Evolutionary conservation across 208 protist genomes (phyloP), one percentile per base, ranked within the genome.

Genomic region (Kentomonas sorsogonicus): DNA sequence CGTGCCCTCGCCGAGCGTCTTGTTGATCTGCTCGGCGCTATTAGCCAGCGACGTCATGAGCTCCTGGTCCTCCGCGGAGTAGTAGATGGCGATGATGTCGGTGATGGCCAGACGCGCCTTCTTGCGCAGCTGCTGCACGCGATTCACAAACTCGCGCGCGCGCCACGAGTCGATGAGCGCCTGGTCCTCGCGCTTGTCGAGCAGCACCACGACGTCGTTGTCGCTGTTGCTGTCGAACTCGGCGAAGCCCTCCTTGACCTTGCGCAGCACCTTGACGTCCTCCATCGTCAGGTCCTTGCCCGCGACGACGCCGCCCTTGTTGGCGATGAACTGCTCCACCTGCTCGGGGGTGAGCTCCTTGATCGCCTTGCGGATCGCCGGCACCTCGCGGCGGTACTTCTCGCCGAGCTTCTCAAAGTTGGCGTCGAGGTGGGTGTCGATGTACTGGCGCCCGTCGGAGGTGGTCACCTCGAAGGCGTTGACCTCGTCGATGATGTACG

Each of bases 81-180:
- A 94, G 79, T 86, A 94, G 10, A 96, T 70, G 23, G 81, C 62
- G 4, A 94, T 63, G 22, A 62, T 20, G 61, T 96, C 87, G 3
- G 80, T 81, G 13, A 91, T 59, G 43, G 60, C 18, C 22, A 98
- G 77, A 30, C 77, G 76, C 2, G 90, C 93, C 83, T 96, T 91
- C 79, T 99, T 99, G 67, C 97, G 90, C 29, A 99, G 73, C 78
- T 98, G 89, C 84, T 99, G 97, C 11, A 99, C 84, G 18, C 89
- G 89, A 56, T 93, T 96, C 16, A 97, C 78, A 34, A 99, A 81
- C 74, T 98, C 93, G 23, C 97, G 84, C 10, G 95, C 92, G 11
- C 92, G 65, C 75, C 94, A 97, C 53, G 84, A 86, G 67, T 90
- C 71, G 7, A 87, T 67, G 15, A 98, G 51, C n/a, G 65, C 62